Conservation (phyloP, 2,329 filamentous ascomycete genomes). For the Amesomyces nigricolor region DNA sequence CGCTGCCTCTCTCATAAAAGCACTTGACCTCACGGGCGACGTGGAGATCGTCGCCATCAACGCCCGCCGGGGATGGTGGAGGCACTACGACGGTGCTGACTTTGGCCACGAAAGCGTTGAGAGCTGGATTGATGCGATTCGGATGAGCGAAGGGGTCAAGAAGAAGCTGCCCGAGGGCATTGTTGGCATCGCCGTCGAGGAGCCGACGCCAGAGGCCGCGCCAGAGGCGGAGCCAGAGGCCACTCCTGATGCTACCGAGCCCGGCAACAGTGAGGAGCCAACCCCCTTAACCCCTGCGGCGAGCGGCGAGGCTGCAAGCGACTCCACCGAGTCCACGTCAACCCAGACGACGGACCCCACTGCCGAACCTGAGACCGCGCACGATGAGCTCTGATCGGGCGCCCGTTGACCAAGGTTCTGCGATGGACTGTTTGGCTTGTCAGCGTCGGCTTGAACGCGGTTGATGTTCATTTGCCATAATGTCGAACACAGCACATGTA, state of each 20-base stretch:
- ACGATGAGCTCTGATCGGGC: conserved; percentile 46
- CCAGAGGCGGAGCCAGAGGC: conserved; percentile 33
- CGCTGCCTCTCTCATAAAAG: conserved; percentile 48
- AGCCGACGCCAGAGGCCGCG: conserved; percentile 36
- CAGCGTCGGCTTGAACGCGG: conserved; percentile 8
- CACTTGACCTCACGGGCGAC: conserved; percentile 56
- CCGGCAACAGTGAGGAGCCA: conserved; percentile 17
- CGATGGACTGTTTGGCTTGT: conserved; percentile 11
- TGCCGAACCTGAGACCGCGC: conserved; percentile 33
- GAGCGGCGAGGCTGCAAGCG: conserved; percentile 10
- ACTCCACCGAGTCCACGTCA: conserved; percentile 20
- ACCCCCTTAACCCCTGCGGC: conserved; percentile 21
- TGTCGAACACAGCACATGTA: not conserved
- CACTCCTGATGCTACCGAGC: conserved; percentile 25
- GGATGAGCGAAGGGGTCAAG: conserved; percentile 81
- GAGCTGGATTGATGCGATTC: conserved; percentile 84
- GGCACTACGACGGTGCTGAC: conserved; percentile 56
- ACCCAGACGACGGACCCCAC: conserved; percentile 27
- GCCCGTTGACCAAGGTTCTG: not conserved
- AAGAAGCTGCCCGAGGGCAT: conserved; percentile 63
- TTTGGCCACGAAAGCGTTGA: conserved; percentile 62
- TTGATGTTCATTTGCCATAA: not conserved
- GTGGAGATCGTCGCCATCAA: conserved; percentile 79
- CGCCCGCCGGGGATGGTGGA: conserved; percentile 80
- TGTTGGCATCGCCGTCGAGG: conserved; percentile 36